Conservation (phyloP, 225 moss, liverwort and hornwort genomes). For the Pseudoscleropodium purum region DNA sequence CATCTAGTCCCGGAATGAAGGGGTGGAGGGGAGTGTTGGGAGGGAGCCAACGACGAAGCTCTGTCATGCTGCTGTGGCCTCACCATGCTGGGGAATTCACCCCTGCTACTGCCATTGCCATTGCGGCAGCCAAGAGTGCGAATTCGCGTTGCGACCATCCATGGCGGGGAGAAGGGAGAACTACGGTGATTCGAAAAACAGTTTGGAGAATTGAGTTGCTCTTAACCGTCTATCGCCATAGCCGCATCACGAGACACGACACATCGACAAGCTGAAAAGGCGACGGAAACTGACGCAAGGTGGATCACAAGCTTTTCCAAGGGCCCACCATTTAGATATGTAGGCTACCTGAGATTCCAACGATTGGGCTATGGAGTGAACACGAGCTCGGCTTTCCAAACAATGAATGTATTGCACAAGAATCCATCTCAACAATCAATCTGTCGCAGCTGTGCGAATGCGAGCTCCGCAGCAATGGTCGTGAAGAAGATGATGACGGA, state of each 20-base stretch:
- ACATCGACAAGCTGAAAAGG: background rate
- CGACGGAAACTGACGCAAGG: background rate
- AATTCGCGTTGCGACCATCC: background rate
- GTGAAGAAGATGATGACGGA: background rate
- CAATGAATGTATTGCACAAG: background rate
- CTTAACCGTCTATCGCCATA: background rate
- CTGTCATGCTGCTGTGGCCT: conserved; percentile 37
- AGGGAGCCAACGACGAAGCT: conserved; percentile 13
- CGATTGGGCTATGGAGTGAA: background rate
- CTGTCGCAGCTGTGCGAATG: no score
- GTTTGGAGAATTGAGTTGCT: background rate
- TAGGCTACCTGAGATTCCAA: background rate
- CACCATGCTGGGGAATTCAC: conserved; percentile 32
- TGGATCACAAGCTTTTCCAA: background rate
- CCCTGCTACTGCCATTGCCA: background rate
- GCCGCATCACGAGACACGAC: background rate
- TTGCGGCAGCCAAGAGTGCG: background rate
- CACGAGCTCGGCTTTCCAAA: background rate
- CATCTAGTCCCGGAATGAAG: background rate
- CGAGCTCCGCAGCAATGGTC: background rate
- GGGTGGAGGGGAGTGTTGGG: background rate
- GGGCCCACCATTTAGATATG: background rate
- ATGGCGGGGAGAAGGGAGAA: background rate
- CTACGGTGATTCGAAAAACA: background rate
- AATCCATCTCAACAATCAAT: background rate